phyloP scores from a whole-genome alignment of 2,329 filamentous ascomycete species.

The Leptographium flavum region DNA sequence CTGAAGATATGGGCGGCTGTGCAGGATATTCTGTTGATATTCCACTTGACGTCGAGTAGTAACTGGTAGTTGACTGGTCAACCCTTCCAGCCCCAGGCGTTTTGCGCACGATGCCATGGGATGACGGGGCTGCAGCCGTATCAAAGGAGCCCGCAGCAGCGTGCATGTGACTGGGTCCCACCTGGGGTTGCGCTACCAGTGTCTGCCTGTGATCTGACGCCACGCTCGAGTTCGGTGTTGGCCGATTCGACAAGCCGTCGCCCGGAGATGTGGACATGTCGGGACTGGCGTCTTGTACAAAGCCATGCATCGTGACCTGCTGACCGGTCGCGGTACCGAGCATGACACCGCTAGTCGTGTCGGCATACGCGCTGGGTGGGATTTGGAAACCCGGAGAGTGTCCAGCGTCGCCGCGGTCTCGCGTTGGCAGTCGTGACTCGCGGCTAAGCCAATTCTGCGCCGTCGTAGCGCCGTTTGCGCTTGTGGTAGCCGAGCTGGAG shows the following conservation, averaged over 20 bases:
- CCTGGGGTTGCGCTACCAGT: slow-evolving; percentile 11
- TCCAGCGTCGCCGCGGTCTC: slow-evolving; percentile 13
- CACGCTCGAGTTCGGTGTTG: slow-evolving; percentile 44
- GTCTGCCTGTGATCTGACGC: slow-evolving; percentile 27
- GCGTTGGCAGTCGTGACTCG: slow-evolving; percentile 23
- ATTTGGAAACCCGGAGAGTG: slow-evolving; percentile 10
- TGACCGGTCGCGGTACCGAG: background rate
- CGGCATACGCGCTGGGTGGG: slow-evolving; percentile 6
- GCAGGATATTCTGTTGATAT: slow-evolving; percentile 14
- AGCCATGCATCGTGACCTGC: slow-evolving; percentile 15
- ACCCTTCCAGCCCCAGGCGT: slow-evolving; percentile 9
- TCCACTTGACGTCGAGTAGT: slow-evolving; percentile 20
- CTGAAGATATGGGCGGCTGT: background rate
- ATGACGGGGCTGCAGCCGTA: slow-evolving; percentile 23
- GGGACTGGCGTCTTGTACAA: slow-evolving; percentile 24
- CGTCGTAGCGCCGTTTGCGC: background rate
- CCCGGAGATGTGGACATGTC: slow-evolving; percentile 33
- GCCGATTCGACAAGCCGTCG: slow-evolving; percentile 34
- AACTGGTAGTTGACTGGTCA: slow-evolving; percentile 21
- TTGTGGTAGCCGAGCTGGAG: slow-evolving; percentile 2
- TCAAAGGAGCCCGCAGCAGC: slow-evolving; percentile 29
- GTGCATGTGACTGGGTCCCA: slow-evolving; percentile 12
- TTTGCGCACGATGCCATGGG: background rate
- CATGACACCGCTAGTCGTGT: slow-evolving; percentile 2
- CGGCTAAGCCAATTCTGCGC: slow-evolving; percentile 21